Base-by-base conservation (phyloP, 2,329 filamentous ascomycete genomes). In the Trichoderma guizhouense region DNA sequence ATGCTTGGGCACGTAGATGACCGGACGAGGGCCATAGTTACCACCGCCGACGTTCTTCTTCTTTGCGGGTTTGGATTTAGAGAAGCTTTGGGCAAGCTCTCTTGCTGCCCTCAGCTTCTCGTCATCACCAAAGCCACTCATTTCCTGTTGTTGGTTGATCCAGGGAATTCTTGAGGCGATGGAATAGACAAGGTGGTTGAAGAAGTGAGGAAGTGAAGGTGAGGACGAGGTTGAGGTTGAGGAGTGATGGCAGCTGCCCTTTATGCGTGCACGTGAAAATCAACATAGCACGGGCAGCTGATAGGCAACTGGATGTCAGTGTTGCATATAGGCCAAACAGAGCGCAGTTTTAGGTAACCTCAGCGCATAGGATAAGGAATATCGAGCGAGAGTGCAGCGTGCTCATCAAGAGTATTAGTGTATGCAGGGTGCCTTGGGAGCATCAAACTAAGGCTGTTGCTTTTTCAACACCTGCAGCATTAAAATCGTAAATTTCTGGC, bases 81-180 rank as follows among this genome's bases (percentile, higher is more conserved):
- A 72, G 69, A 81, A 81, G 51, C 73, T 75, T 2, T 62, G 53
- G 1, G 75, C 76, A 14, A 81, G 76, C 6, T 75, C 78, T 18
- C 71, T 71, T 15, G 80, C 80, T 11, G 74, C 79, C 15, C 72
- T 73, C 3, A 81, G 64, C 47, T 75, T 80, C 9, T 74, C 73
- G 0, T 73, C 28, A 26, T 81, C 77, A 9, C 74, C 74, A 34
- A 73, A 81, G 1, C 71, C 60, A 24, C 66, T 71, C 76, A 75
- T 77, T 57, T 58, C 32, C 11, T 14, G 21, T 14, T 1, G 9
- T 14, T 11, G 7, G 11, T 12, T 6, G 15, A n/a, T 7, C 12
- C 8, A 24, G 30, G 1, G 7, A 1, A 12, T n/a, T 4, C 6
- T 1, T 15, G 3, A 21, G 30, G 18, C 8, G 30, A 24, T n/a